Evolutionary conservation across 257 asterid genomes (phyloP), one percentile per base, ranked within the genome.

Genomic region (Handroanthus guayacan): DNA sequence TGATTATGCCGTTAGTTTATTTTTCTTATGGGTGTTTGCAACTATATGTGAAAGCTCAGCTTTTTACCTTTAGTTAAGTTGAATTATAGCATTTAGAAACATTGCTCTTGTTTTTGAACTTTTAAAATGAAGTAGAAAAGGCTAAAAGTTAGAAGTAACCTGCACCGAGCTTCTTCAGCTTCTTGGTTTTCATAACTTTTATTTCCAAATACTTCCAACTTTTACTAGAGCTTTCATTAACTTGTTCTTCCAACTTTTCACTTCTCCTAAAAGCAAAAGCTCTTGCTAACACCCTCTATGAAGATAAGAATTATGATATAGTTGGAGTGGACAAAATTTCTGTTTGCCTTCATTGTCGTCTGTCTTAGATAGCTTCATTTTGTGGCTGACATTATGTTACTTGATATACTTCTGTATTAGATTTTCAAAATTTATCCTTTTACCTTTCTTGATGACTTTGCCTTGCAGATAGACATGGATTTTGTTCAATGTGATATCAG

Each of bases 401-500:
- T 12, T 50, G 18, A 20, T 10, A 9, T n/a, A 1, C 10, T 25
- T 77, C 18, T 65, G 69, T 54, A 52, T 63, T 43, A 5, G 52
- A 2, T 10, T 31, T 57, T 51, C 41, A 12, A 51, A 9, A 47
- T 57, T 52, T 18, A 39, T 39, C 16, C n/a, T 11, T 41, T 61
- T 38, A 39, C 75, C 36, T 20, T 70, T 77, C 57, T 18, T 64
- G 50, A 51, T 69, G 75, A 69, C 34, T 74, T 72, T 12, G 56
- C 37, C 64, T 64, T 87, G 87, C 96, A 92, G 97, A 52, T 90
- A 70, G 91, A 90, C 78, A 78, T 91, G 86, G 92, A 93, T 62
- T 87, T 93, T 70, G 84, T 92, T 55, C 97, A 88, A 54, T 86
- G 97, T 34, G 88, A 92, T 86, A 78, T 95, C 82, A 86, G 75